phyloP scores from a whole-genome alignment of 2,329 filamentous ascomycete genomes.

The Cadophora sp. region DNA sequence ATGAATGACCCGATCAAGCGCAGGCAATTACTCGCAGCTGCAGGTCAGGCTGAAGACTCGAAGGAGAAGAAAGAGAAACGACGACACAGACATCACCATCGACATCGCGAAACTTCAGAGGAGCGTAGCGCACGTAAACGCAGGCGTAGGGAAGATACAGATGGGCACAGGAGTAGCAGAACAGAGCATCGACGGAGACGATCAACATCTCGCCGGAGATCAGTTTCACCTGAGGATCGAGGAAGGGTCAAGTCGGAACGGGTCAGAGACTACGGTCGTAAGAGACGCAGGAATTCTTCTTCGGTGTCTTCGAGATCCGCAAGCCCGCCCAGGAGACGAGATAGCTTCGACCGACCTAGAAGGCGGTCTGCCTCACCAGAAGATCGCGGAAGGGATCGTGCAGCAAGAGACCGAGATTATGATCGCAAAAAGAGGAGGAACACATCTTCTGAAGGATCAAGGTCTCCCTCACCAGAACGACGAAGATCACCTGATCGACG shows the following conservation, averaged over 20 bases:
- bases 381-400: conserved; percentile 34
- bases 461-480: conserved; percentile 49
- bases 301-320: conserved; percentile 44
- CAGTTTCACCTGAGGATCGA: conserved; percentile 37
- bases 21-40: conserved; percentile 69
- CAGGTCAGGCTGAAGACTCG: conserved; percentile 60
- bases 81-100: conserved; percentile 51
- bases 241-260: conserved; percentile 32
- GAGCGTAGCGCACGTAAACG: conserved; percentile 53
- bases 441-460: conserved; percentile 41
- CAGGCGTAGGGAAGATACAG: conserved; percentile 50
- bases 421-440: conserved; percentile 34
- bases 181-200: conserved; percentile 50
- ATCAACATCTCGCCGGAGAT: conserved; percentile 48
- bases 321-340: conserved; percentile 27
- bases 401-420: conserved; percentile 33
- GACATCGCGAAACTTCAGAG: conserved; percentile 46
- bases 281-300: conserved; percentile 34
- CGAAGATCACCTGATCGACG: conserved; percentile 43
- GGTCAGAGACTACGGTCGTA: conserved; percentile 32
- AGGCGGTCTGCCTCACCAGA: conserved; percentile 43
- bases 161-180: conserved; percentile 47
- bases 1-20: conserved; percentile 78
- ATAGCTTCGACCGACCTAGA: conserved; percentile 35
- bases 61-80: conserved; percentile 55